Evolutionary conservation across 345 rosid species (phyloP).

Genomic region (Citrus cavaleriei): DNA sequence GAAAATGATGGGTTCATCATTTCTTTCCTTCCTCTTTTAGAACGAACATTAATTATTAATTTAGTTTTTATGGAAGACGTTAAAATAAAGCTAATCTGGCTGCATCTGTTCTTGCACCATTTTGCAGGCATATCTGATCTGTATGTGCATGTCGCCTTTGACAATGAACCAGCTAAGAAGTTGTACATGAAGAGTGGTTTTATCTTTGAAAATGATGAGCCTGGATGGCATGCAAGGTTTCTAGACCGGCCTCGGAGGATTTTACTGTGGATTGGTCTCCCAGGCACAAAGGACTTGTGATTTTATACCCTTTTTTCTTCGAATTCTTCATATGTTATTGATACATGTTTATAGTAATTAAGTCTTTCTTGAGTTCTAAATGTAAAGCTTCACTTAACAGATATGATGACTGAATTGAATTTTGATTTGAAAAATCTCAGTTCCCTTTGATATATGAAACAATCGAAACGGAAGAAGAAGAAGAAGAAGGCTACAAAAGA

Average conservation of each 20-base stretch:
- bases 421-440: neutral
- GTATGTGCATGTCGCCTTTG: slow-evolving; percentile 84
- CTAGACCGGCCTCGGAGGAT: slow-evolving; percentile 74
- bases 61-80: neutral
- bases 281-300: slow-evolving; percentile 23
- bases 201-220: slow-evolving; percentile 63
- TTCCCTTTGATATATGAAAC: neutral
- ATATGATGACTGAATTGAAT: neutral
- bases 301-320: neutral
- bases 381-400: slow-evolving; percentile 5
- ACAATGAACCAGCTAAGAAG: slow-evolving; percentile 80
- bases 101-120: neutral
- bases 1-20: neutral
- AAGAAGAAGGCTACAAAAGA: neutral
- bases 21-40: neutral
- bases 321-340: neutral
- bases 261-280: slow-evolving; percentile 66
- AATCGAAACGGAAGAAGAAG: neutral
- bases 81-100: neutral
- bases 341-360: neutral
- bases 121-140: slow-evolving; percentile 77
- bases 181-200: slow-evolving; percentile 80
- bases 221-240: slow-evolving; percentile 94
- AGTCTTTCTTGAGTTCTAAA: neutral
- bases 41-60: neutral